Evolutionary conservation across 2,329 filamentous ascomycete genomes (phyloP), one percentile per base, ranked within the genome.

Genomic region (Fusarium oligoseptatum): DNA sequence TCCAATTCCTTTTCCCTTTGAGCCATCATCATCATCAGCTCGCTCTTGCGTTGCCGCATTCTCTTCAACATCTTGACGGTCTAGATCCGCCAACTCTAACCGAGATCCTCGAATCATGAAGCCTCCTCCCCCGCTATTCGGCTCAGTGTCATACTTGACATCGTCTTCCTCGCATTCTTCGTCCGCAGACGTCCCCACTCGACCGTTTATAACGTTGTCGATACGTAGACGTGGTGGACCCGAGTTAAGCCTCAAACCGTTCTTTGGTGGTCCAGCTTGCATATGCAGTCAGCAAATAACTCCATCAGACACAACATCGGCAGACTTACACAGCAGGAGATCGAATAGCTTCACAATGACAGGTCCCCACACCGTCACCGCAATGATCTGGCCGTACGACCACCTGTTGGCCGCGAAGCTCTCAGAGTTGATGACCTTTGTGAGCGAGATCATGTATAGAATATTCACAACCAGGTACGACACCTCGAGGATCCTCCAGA

Each of bases 261-360:
- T 84, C 71, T 82, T 82, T 11, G 81, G 82, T 15, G 82, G 82
- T 4, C 82, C 82, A 60, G 82, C 82, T 83, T 83, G 61, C 43
- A 48, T 55, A 29, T 56, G 20, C 3, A 39, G 74, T 82, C 60
- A 81, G 80, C 34, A 67, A 64, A 32, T 27, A 41, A 48, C 15
- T 15, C 20, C 14, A 9, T 14, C 10, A 32, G 29, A 32, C 29
- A 32, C 29, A 32, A 32, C 10, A 11, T 11, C 17, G 10, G 20
- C 41, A 9, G 11, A 73, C 82, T 80, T 75, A 83, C 82, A 83
- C n/a, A 83, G 64, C 14, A 82, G 76, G 4, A 84, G 76, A 41
- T 83, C 81, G 67, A 84, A 81, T n/a, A 84, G 64, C 63, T 84
- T 84, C 48, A 84, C 82, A 64, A 84, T 83, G 67, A 84, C 81